Base-by-base conservation (phyloP, 73 alveolate species). In the Durusdinium trenchii region DNA sequence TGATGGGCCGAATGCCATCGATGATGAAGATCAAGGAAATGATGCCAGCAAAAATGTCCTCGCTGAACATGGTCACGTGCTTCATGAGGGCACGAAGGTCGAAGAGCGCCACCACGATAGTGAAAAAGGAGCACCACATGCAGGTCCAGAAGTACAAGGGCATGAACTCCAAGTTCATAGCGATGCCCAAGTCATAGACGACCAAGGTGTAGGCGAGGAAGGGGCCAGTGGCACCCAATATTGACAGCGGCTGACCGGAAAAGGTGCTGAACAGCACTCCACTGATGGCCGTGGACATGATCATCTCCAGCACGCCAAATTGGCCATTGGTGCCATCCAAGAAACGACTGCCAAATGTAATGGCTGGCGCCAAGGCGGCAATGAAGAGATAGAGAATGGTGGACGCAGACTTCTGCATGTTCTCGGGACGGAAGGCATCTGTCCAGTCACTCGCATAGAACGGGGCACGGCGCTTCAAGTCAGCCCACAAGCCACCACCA, bases 31-130 rank as follows among this genome's bases (percentile, higher is more conserved):
- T 86, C 45, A 86, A 43, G 57, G 82, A 54, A 43, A 86, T 86
- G 47, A 86, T n/a, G 48, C 96, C 96, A 10, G 96, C 96, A 51
- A 89, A 89, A 43, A 89, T 89, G 86, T 89, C 96, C 76, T 86
- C 95, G 30, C 60, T n/a, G 85, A 89, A 89, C 96, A 61, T 89
- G 64, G 96, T 89, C 43, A 89, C 84, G 73, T 89, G 96, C 73
- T 61, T 64, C 96, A 89, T 89, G 71, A 89, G 52, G 36, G 96
- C 96, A 18, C 40, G 40, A 48, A 51, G n/a, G 94, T 83, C 94
- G 12, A 36, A 35, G 94, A 83, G 36, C 46, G 94, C 94, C 94
- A 83, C 75, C 35, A 47, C 36, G 35, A 83, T 73, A 47, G 94
- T 83, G 94, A 83, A 83, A 50, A 83, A 35, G 26, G 94, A 69